Evolutionary conservation across 2,329 filamentous ascomycete genomes (phyloP).

Genomic region (Colletotrichum sp.): DNA sequence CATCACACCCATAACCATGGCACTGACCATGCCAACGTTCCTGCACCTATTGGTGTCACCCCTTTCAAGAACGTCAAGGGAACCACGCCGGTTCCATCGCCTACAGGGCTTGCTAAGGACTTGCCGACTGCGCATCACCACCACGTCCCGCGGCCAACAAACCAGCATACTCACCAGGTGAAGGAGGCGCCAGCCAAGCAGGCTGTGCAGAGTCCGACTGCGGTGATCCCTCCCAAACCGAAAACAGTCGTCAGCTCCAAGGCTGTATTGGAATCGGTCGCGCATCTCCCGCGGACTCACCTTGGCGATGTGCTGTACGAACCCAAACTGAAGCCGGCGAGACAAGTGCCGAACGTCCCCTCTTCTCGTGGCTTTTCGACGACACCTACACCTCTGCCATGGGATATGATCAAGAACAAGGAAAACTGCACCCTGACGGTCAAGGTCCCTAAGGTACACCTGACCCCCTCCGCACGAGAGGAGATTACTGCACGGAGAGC

Average conservation of each 20-base stretch:
- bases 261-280: slow-evolving; percentile 73
- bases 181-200: slow-evolving; percentile 28
- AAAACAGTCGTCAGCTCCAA: slow-evolving; percentile 72
- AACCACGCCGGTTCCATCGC: slow-evolving; percentile 48
- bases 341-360: slow-evolving; percentile 46
- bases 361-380: slow-evolving; percentile 52
- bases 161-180: slow-evolving; percentile 20
- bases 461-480: slow-evolving; percentile 73
- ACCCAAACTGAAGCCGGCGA: slow-evolving; percentile 63
- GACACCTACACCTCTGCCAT: slow-evolving; percentile 75
- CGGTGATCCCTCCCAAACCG: slow-evolving; percentile 60
- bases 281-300: slow-evolving; percentile 75
- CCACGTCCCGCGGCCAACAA: slow-evolving; percentile 41
- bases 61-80: slow-evolving; percentile 58
- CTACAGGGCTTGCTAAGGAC: slow-evolving; percentile 45
- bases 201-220: slow-evolving; percentile 39
- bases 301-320: slow-evolving; percentile 86
- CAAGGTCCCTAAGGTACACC: slow-evolving; percentile 81
- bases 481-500: slow-evolving; percentile 83
- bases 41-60: slow-evolving; percentile 43
- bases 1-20: slow-evolving; percentile 64
- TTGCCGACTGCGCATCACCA: slow-evolving; percentile 48
- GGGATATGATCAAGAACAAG: slow-evolving; percentile 72
- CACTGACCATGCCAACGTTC: slow-evolving; percentile 46
- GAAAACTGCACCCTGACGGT: slow-evolving; percentile 92